Base-by-base conservation (phyloP, 768 basidiomycete species). In the Lyophyllum semitale region DNA sequence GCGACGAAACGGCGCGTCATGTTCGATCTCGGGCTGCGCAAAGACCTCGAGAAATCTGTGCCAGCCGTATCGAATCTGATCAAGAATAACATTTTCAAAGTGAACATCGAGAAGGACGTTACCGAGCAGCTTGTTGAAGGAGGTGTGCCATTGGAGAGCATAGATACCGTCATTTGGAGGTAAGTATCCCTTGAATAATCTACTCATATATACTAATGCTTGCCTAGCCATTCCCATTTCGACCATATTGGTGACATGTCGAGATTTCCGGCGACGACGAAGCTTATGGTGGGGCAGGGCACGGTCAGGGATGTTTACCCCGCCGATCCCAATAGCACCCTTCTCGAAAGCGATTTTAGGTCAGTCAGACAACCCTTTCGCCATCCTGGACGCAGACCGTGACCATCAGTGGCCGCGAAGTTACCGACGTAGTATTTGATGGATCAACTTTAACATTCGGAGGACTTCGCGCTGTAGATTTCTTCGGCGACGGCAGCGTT, bases 161-260 rank as follows among this genome's bases (percentile, higher is more conserved):
- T n/a, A n/a, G n/a, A n/a, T n/a, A n/a, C n/a, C n/a, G n/a, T n/a
- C n/a, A n/a, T n/a, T n/a, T n/a, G n/a, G n/a, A n/a, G n/a, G n/a
- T n/a, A n/a, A n/a, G n/a, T n/a, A n/a, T n/a, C n/a, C n/a, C n/a
- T n/a, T n/a, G n/a, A n/a, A n/a, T n/a, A n/a, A n/a, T n/a, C n/a
- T n/a, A n/a, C n/a, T n/a, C n/a, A n/a, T n/a, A n/a, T n/a, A 47
- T 47, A 11, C 27, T 23, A 20, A 17, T 20, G 27, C 17, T 23
- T 26, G 3, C 17, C 12, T 26, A 47, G 46, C 29, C 46, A 47
- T 26, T 26, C 17, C 27, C 46, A 47, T 20, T 26, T 47, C 20
- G 46, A 47, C n/a, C 46, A 47, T 30, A 47, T 26, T 20, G 46
- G 46, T 17, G 46, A 47, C 15, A 47, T 47, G 46, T 4, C 46